Evolutionary conservation across 176 grass and related monocot genomes (phyloP).

Genomic region (Eragrostis curvula): DNA sequence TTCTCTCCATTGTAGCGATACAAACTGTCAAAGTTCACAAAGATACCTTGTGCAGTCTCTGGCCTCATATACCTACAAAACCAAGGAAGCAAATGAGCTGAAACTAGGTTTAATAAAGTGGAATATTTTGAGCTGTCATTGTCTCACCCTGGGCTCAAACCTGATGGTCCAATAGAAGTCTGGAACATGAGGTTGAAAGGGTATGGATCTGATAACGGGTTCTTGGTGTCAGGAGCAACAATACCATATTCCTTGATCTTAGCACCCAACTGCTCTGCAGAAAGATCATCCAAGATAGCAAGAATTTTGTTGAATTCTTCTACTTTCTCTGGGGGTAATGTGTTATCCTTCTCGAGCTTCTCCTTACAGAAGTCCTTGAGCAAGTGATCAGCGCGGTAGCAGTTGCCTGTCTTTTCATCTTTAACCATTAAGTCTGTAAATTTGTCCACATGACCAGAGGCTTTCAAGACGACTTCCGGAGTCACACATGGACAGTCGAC

Average conservation of each 20-base stretch:
- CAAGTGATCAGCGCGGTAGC: conserved; percentile 92
- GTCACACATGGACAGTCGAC: conserved; percentile 96
- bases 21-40: conserved; percentile 93
- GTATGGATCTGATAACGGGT: conserved; percentile 74
- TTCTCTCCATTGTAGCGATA: conserved; percentile 93
- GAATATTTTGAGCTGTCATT: conserved; percentile 29
- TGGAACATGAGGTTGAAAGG: conserved; percentile 99
- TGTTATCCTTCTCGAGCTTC: conserved; percentile 69
- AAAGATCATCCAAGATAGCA: conserved; percentile 88
- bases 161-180: conserved; percentile 94
- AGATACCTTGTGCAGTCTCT: conserved; percentile 96
- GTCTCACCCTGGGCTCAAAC: conserved; percentile 78
- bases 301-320: conserved; percentile 68
- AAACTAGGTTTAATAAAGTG: conserved; percentile 13
- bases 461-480: conserved; percentile 84
- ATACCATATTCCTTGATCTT: conserved; percentile 94
- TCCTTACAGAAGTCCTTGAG: conserved; percentile 95
- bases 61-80: conserved; percentile 89
- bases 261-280: conserved; percentile 69
- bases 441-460: conserved; percentile 91
- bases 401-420: conserved; percentile 87
- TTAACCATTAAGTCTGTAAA: conserved; percentile 97
- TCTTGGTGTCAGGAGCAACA: conserved; percentile 93
- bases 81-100: conserved; percentile 37
- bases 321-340: conserved; percentile 55